Evolutionary conservation across 2,329 filamentous ascomycete species (phyloP), one percentile per base, ranked within the genome.

Genomic region (Celoporthe dispersa): DNA sequence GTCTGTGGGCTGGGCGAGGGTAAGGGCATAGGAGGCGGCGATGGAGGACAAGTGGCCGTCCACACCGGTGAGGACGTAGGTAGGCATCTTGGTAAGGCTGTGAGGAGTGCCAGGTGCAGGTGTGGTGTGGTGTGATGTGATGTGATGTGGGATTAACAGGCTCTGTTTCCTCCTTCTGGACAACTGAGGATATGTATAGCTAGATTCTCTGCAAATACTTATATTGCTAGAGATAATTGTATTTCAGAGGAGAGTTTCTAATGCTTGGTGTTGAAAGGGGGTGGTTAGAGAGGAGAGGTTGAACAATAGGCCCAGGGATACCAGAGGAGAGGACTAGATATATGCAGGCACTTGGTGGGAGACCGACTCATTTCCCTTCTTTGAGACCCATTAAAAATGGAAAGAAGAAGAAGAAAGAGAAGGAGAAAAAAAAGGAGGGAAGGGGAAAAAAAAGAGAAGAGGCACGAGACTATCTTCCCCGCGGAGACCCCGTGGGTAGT

Each of bases 51-150:
- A 31, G 51, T 73, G 66, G 59, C 72, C 72, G 28, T 73, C 72
- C 39, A 67, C 71, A 59, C 72, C 72, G 37, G 71, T 70, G 31
- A 73, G 67, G 33, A 73, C 57, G 62, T 73, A 73, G 8, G 72
- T 73, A 7, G 71, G 72, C 72, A 73, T 73, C 4, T 39, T 37
- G 37, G 31, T 14, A 19, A 8, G n/a, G 3, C 33, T 22, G 41
- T 64, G 7, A 25, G 11, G 16, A 12, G 9, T 51, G 7, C 37
- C 11, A 22, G 41, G 16, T 19, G 19, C 25, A 28, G 5, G 12
- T 11, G 41, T 64, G 39, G 3, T 6, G 19, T 48, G 44, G 31
- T 28, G 33, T 22, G 25, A 12, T 64, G 41, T 64, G 41, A 11
- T 9, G 19, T 48, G 44, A 61, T n/a, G 28, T 14, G 35, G 19